A percentile compares a stretch with the other conserved stretches of the same genome.
phyloP scores from a whole-genome alignment of 163 green algal species.

The Coccomyxa subellipsoidea region DNA sequence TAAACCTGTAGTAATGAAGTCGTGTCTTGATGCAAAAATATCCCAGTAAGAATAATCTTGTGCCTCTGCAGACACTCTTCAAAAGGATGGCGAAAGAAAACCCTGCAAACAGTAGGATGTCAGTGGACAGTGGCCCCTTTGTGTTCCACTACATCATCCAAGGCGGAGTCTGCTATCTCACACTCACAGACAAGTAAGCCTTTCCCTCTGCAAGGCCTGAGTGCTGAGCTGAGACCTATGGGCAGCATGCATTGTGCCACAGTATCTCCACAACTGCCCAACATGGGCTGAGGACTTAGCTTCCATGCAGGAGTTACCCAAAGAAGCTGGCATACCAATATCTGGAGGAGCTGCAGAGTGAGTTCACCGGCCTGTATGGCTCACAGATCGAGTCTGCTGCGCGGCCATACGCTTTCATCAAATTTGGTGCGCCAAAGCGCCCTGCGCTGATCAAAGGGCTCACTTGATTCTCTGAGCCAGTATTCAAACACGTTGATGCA shows the following conservation, averaged over 20 bases:
- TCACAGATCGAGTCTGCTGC: slow-evolving; percentile 80
- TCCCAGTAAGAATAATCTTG: not conserved
- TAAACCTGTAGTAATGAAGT: not conserved
- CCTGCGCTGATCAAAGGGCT: no score
- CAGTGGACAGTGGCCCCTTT: slow-evolving; percentile 74
- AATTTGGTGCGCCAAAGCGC: slow-evolving; percentile 83
- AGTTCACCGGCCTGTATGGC: slow-evolving; percentile 90
- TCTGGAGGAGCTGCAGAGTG: slow-evolving; percentile 92
- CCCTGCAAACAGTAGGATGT: slow-evolving; percentile 57
- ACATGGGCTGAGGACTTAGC: slow-evolving; percentile 49
- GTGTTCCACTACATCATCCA: slow-evolving; percentile 89
- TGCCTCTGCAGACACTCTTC: slow-evolving; percentile 69
- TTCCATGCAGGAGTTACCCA: slow-evolving; percentile 70
- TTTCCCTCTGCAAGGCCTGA: not conserved
- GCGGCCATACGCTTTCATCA: slow-evolving; percentile 98
- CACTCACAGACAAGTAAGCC: slow-evolving; percentile 39
- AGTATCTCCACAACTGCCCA: no score
- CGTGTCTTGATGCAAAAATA: not conserved
- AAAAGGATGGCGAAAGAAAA: slow-evolving; percentile 74
- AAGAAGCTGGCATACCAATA: slow-evolving; percentile 98
- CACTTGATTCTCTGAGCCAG: not conserved
- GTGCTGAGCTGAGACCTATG: no score
- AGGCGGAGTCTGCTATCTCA: slow-evolving; percentile 86
- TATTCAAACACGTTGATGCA: not conserved
- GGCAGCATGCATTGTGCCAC: no score